Base-by-base conservation (phyloP, 176 grass and related monocot species). In the Poa pratensis region DNA sequence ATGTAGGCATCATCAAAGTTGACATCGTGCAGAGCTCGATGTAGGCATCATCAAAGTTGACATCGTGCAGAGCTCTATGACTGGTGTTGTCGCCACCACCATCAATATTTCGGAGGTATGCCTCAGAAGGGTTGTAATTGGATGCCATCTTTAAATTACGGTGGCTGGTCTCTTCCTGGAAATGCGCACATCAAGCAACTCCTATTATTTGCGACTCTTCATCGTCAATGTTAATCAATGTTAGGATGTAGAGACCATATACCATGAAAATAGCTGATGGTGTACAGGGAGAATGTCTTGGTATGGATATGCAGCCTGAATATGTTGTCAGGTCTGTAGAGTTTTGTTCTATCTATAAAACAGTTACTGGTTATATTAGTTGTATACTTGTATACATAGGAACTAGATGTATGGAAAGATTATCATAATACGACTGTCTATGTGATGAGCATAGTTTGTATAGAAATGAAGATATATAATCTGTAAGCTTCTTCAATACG, bases 401-500 rank as follows among this genome's bases (percentile, higher is more conserved):
- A 46, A 46, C 11, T 24, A 24, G 20, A 72, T 46, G 12, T 72
- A 45, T 20, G 69, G 5, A 72, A 72, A 72, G 20, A 45, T 71
- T 45, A 45, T 24, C 68, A 45, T 5, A 23, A 37, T 45, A 43
- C 68, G n/a, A 45, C 68, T 24, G 20, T 23, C 20, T 71, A 40
- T 71, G 68, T 71, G 68, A 71, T 42, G 39, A 71, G 37, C 39
- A 71, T 71, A 45, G 37, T 43, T 71, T 45, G 10, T 45, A 45
- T 71, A 71, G 67, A 70, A 70, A 71, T 71, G 20, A 71, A 71
- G 7, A 68, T n/a, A 45, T 71, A 71, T 71, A 45, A 43, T 43
- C 39, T 48, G 69, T 26, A 72, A 71, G 37, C 11, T 71, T 71
- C n/a, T 72, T 12, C 69, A 72, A 24, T 48, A 72, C 20, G 15